These are phyloP conservation scores for Ochetophila trinervis DNA, from an alignment of 306 rosid species.

Conservation along the genomic window DNA sequence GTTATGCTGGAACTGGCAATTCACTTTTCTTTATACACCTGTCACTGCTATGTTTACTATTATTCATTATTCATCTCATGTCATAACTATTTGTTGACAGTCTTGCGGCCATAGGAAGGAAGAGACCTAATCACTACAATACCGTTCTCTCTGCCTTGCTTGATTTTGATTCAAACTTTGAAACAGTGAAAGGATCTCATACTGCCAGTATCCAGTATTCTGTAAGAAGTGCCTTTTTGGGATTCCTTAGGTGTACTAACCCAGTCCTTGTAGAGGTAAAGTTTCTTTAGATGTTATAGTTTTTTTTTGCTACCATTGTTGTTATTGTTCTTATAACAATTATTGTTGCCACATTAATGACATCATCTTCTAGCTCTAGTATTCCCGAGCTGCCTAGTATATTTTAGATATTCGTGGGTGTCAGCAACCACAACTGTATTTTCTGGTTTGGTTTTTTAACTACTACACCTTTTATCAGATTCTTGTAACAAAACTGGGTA, in stretches of 20 bases:
- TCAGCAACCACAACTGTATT: no score
- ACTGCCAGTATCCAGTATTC: slow-evolving; percentile 78
- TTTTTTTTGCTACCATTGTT: background rate
- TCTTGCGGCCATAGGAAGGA: slow-evolving; percentile 84
- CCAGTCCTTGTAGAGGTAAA: slow-evolving; percentile 78
- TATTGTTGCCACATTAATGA: background rate
- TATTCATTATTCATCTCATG: slow-evolving; percentile 6
- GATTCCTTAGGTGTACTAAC: slow-evolving; percentile 82
- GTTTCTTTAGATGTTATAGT: slow-evolving; percentile 5
- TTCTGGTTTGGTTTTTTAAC: no score
- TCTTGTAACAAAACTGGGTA: no score
- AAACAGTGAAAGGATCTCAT: slow-evolving; percentile 66
- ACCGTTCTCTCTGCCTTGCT: slow-evolving; percentile 63
- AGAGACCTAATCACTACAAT: slow-evolving; percentile 70
- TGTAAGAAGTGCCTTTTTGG: slow-evolving; percentile 83
- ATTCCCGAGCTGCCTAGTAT: no score
- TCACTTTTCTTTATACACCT: background rate
- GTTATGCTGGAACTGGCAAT: no score
- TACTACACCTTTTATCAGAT: no score
- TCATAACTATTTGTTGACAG: slow-evolving; percentile 46
- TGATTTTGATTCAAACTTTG: slow-evolving; percentile 73
- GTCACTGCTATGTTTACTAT: slow-evolving; percentile 1
- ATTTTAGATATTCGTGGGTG: no score
- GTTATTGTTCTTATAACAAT: background rate
- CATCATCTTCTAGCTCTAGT: background rate